Evolutionary conservation across 352 stramenopile species (phyloP).

Genomic region (Blastocystis sp.): DNA sequence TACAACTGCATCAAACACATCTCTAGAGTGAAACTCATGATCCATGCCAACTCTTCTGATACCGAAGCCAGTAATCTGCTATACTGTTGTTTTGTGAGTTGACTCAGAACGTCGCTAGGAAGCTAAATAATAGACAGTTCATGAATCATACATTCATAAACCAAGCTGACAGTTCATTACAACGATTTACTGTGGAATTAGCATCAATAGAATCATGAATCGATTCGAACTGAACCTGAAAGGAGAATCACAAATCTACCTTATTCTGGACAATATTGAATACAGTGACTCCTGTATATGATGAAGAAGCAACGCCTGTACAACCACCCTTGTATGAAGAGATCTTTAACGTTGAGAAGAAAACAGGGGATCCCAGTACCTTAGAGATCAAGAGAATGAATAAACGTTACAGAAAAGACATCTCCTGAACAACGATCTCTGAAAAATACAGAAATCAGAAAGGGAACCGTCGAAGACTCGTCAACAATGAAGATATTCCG

Average conservation of each 20-base stretch:
- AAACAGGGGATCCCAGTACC: conserved; percentile 45
- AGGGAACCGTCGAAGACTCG: neutral
- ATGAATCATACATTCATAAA: conserved; percentile 8
- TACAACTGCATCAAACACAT: conserved; percentile 3
- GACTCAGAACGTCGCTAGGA: neutral
- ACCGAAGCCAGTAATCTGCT: neutral
- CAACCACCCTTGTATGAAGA: neutral
- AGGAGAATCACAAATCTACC: neutral
- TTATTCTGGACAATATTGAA: neutral
- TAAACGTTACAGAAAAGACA: neutral
- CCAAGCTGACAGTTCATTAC: conserved; percentile 24
- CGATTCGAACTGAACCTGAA: neutral
- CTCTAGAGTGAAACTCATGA: neutral
- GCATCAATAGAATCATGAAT: neutral
- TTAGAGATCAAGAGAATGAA: neutral
- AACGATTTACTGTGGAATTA: neutral
- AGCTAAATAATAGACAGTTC: neutral
- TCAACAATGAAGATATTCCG: conserved; percentile 32
- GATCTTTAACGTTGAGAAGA: neutral
- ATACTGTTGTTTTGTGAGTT: conserved; percentile 9
- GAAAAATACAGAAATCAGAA: conserved; percentile 46
- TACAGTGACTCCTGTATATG: neutral
- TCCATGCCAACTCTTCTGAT: neutral
- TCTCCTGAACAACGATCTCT: neutral
- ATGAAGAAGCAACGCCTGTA: neutral